Evolutionary conservation across 1,139 yeast species (phyloP).

Genomic region (Sugiyamaella grinbergsii): DNA sequence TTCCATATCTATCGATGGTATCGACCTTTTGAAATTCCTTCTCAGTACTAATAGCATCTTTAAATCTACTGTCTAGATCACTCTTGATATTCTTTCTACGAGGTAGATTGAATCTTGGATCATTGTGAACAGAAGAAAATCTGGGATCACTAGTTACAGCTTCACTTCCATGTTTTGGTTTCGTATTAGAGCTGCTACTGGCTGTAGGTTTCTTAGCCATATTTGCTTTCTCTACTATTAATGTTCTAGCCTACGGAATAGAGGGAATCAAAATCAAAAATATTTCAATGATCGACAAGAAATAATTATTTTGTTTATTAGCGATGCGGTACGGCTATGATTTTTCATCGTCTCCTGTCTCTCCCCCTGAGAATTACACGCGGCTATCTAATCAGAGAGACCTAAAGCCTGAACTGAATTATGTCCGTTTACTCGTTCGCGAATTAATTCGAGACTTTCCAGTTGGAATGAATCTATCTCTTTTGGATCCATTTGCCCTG

Average conservation of each 20-base stretch:
- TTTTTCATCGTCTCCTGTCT: conserved; percentile 5
- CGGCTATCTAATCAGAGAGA: too few relatives aligned
- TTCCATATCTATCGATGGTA: conserved; percentile 83
- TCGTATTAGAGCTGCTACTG: not conserved
- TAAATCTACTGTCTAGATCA: conserved; percentile 84
- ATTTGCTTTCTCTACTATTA: too few relatives aligned
- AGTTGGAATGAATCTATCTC: conserved; percentile 67
- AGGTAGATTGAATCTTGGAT: conserved; percentile 85
- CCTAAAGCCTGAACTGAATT: too few relatives aligned
- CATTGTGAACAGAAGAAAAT: conserved; percentile 76
- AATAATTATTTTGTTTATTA: not conserved
- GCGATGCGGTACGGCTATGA: not conserved
- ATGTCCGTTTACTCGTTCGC: too few relatives aligned
- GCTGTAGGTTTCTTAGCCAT: conserved; percentile 10
- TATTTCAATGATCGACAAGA: conserved; percentile 6
- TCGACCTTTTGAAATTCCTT: conserved; percentile 60
- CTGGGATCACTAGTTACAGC: conserved; percentile 67
- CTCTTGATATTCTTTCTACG: conserved; percentile 70
- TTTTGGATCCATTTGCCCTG: conserved; percentile 89
- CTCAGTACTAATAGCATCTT: conserved; percentile 57
- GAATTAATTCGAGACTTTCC: too few relatives aligned
- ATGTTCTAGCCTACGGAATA: too few relatives aligned
- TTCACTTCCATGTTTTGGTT: conserved; percentile 23
- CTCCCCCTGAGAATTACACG: conserved; percentile 8
- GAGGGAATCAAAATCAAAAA: conserved; percentile 1